Conservation (phyloP, 768 basidiomycete species). For the Podaxis sp. region DNA sequence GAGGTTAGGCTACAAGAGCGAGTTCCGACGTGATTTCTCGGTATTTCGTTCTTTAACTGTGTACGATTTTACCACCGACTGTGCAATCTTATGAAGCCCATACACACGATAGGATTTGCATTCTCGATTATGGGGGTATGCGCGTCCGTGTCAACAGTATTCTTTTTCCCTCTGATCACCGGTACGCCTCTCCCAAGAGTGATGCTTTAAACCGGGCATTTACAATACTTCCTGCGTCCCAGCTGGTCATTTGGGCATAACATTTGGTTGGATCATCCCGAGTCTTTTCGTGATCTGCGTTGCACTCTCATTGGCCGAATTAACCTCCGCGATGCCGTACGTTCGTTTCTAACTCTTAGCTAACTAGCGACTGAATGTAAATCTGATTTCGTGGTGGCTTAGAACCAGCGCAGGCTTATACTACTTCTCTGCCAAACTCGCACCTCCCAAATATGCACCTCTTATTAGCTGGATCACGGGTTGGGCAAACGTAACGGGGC, state of each 20-base stretch:
- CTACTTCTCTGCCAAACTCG: conserved; percentile 76
- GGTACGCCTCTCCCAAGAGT: conserved; percentile 32
- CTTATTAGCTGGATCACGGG: conserved; percentile 67
- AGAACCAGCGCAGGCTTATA: conserved; percentile 80
- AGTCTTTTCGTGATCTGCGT: conserved; percentile 57
- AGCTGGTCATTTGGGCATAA: conserved; percentile 68
- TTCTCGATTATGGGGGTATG: conserved; percentile 64
- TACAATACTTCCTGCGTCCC: background rate
- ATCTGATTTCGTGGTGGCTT: background rate
- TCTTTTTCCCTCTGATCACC: conserved; percentile 50
- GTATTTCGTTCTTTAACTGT: conserved; percentile 29
- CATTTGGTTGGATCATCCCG: conserved; percentile 65
- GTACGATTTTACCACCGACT: background rate
- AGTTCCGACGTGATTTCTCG: conserved; percentile 61
- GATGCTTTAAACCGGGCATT: background rate
- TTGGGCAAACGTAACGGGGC: conserved; percentile 47
- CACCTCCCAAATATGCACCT: conserved; percentile 58
- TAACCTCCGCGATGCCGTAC: conserved; percentile 63
- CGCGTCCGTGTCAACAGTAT: conserved; percentile 53
- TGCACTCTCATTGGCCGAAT: conserved; percentile 55
- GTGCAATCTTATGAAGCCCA: conserved; percentile 28
- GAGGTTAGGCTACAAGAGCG: conserved; percentile 53
- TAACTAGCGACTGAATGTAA: background rate
- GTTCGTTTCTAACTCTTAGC: conserved; percentile 18
- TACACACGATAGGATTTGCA: conserved; percentile 55